Base-by-base conservation (phyloP, 176 grass and related monocot genomes). In the Carex pumila region DNA sequence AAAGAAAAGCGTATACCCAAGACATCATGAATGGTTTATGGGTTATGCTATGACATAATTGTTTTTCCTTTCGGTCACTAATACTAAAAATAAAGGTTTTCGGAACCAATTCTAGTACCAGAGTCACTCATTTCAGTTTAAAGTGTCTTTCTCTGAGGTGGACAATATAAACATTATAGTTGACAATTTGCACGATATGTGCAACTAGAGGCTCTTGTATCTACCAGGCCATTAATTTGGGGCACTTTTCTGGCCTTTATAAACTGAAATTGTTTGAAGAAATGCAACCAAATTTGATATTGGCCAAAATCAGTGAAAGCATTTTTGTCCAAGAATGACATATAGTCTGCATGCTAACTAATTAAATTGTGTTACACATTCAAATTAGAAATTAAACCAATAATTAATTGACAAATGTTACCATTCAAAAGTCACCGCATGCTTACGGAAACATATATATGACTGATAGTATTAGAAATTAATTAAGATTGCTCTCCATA, bases 1-100 rank as follows among this genome's bases (percentile, higher is more conserved):
- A 63, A 81, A 82, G 3, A 82, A 61, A 50, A 65, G 29, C 79
- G 50, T 82, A 82, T 63, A 19, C 21, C 43, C 71, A 74, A 72
- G 69, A 17, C 41, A 72, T 19, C 36, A 70, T n/a, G 58, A 55
- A 80, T 37, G 57, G 79, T 25, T 63, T 81, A 62, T 81, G 57
- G 30, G 15, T 81, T 79, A 17, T 79, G 74, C 54, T 55, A 57
- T 36, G 12, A 79, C 54, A 79, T 4, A 79, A 61, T 58, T 61
- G 10, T 34, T 61, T 59, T 54, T 79, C 37, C 7, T 43, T 71
- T 71, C 18, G 14, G 11, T 45, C 6, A 53, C 36, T 47, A 74
- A 10, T 49, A 49, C 18, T 53, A 39, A 56, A 29, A 57, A 25
- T 61, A 61, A 59, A 30, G 22, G 56, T 18, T 77, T 55, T 55